Evolutionary conservation across 768 basidiomycete species (phyloP), one percentile per base, ranked within the genome.

Genomic region (Lactarius pseudohatsudake): DNA sequence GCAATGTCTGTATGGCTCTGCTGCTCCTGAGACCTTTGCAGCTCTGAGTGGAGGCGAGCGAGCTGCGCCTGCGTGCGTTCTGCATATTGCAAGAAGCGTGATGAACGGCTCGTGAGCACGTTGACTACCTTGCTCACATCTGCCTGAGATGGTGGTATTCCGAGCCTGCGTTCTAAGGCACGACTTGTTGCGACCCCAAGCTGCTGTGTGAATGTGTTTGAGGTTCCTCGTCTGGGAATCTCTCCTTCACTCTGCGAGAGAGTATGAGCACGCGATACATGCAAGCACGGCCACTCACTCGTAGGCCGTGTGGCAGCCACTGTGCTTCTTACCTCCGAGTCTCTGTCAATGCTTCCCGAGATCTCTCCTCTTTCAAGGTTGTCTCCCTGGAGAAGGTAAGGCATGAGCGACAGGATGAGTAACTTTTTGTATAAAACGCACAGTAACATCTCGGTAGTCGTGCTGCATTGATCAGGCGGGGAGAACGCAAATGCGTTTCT

Each of bases 41-140:
- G 57, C 26, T 59, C 54, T 8, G 22, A 22, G 9, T 66, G 47
- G 18, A 66, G 45, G 30, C 36, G 13, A 3, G 61, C 61, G 18
- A 66, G 65, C 57, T 57, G 57, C n/a, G 62, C 57, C 57, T 66
- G 65, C 38, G 50, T 61, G 34, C 61, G 61, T 54, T 34, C 6
- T 10, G 56, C 61, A 45, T 58, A 61, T 20, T 18, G 30, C 30
- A 66, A 30, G 41, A 66, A 66, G 20, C 18, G 4, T 11, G 60
- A 63, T 3, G 32, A 5, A 22, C 36, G 22, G 4, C 56, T 45
- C 18, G 20, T 26, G 22, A 53, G 61, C 10, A 57, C 16, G 26
- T 47, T 18, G 57, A 62, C 22, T 1, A 57, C 66, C 41, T 55
- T 45, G 20, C 34, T 20, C 10, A 62, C 65, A 13, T 40, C 56